Conservation (phyloP, 2,329 filamentous ascomycete species). For the Cryphonectria carpinicola region DNA sequence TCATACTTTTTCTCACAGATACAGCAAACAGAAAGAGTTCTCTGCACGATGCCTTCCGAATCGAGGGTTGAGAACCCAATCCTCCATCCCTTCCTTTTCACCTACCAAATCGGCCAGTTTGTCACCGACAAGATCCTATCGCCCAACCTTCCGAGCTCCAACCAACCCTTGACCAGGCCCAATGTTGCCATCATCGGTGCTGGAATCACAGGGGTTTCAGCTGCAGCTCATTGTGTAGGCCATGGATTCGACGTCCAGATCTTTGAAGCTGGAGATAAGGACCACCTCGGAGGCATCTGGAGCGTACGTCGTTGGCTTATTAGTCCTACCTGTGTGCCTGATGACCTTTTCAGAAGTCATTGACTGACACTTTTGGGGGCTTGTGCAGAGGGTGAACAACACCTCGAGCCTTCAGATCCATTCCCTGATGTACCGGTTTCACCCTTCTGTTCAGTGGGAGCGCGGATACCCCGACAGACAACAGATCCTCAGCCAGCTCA, state of each 20-base stretch:
- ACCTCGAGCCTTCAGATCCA: conserved; percentile 84
- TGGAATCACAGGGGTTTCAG: conserved; percentile 74
- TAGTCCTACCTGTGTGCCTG: neutral
- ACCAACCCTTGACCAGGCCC: conserved; percentile 60
- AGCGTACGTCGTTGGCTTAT: conserved; percentile 55
- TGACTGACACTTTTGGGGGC: neutral
- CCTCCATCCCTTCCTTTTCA: conserved; percentile 60
- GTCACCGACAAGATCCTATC: conserved; percentile 67
- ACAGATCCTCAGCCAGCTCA: conserved; percentile 75
- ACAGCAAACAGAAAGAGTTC: neutral
- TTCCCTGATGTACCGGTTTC: conserved; percentile 85
- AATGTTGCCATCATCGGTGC: conserved; percentile 72
- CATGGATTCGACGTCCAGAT: conserved; percentile 83
- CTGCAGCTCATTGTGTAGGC: conserved; percentile 80
- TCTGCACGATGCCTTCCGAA: conserved; percentile 39
- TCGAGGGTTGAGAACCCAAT: conserved; percentile 45
- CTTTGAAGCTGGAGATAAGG: conserved; percentile 72
- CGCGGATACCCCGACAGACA: conserved; percentile 77
- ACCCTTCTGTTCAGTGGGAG: conserved; percentile 76
- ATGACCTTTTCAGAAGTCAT: too few relatives aligned
- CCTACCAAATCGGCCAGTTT: conserved; percentile 70
- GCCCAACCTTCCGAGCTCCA: conserved; percentile 67
- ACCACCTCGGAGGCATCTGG: conserved; percentile 79
- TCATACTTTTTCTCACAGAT: neutral
- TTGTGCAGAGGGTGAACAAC: conserved; percentile 71